Evolutionary conservation across 2,329 filamentous ascomycete genomes (phyloP), one percentile per base, ranked within the genome.

Genomic region (Elsinoe necatrix): DNA sequence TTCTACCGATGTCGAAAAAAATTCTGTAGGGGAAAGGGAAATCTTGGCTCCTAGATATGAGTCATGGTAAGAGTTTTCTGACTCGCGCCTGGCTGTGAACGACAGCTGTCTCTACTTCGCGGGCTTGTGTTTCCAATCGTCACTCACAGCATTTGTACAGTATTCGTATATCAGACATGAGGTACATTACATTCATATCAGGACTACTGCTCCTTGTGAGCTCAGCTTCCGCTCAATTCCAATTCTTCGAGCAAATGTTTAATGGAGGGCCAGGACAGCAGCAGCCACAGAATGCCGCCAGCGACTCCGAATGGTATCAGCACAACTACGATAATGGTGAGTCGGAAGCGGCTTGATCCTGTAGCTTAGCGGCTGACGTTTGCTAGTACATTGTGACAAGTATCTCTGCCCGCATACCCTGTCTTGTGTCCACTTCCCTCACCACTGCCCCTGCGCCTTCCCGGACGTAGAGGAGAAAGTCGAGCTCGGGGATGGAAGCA

Each of bases 211-310:
- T 89, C 25, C 67, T 88, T 58, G 73, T 81, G 60, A 72, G 81
- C 29, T 65, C 75, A 14, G 83, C 78, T 3, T 75, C 80, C 57
- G 89, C 89, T 9, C 92, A 97, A 73, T 97, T 97, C 71, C 86
- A 89, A 68, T 95, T 98, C 80, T 98, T 97, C 74, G 91, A 96
- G 70, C 89, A 97, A 66, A 95, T 97, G 89, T 97, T 98, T 71
- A 80, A 83, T 64, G 77, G 78, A 59, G 80, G 48, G 70, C 75
- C 78, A 41, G 77, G 80, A 42, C 76, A 79, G 45, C 80, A 82
- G 57, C 78, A 84, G 63, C 81, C 82, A 23, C 85, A 89, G 66
- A 93, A 96, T 69, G 88, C 87, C 25, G 81, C 88, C 1, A 95
- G 88, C 66, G 92, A 97, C 72, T 86, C 88, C 12, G 75, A 77